A percentile compares a stretch with the other conserved stretches of the same genome.
phyloP scores from a whole-genome alignment of 176 grass and related monocot genomes.

The Aegilops sharonensis region DNA sequence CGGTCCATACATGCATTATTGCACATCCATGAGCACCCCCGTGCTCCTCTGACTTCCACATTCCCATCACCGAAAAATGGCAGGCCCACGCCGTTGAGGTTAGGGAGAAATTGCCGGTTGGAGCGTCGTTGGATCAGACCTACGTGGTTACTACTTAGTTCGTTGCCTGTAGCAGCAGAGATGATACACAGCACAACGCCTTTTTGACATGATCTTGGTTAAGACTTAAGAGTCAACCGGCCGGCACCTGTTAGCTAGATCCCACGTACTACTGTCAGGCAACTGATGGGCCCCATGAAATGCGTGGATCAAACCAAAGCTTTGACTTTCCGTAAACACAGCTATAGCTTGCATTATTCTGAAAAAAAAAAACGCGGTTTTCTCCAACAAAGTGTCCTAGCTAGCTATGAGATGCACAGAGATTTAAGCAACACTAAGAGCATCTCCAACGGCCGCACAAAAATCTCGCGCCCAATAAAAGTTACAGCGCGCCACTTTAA shows the following conservation, averaged over 20 bases:
- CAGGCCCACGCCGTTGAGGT: constrained; percentile 29
- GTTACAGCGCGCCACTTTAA: too few species aligned
- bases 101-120: constrained; percentile 34
- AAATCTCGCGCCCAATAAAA: too few species aligned
- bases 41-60: constrained; percentile 17
- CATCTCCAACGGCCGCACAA: too few species aligned
- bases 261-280: not conserved
- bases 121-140: not conserved
- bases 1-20: not conserved
- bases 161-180: not conserved
- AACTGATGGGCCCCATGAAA: not conserved
- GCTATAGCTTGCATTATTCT: not conserved
- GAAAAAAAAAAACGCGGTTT: not conserved
- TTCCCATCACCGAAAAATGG: not conserved
- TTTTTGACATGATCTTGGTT: not conserved
- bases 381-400: not conserved
- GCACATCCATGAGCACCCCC: not conserved
- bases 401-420: not conserved
- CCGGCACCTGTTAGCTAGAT: not conserved
- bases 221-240: not conserved
- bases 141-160: not conserved
- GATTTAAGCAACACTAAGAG: not conserved
- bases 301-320: not conserved
- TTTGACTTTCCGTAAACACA: not conserved
- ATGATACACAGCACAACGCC: not conserved